Base-by-base conservation (phyloP, 2,329 filamentous ascomycete genomes). In the Beauveria bassiana region DNA sequence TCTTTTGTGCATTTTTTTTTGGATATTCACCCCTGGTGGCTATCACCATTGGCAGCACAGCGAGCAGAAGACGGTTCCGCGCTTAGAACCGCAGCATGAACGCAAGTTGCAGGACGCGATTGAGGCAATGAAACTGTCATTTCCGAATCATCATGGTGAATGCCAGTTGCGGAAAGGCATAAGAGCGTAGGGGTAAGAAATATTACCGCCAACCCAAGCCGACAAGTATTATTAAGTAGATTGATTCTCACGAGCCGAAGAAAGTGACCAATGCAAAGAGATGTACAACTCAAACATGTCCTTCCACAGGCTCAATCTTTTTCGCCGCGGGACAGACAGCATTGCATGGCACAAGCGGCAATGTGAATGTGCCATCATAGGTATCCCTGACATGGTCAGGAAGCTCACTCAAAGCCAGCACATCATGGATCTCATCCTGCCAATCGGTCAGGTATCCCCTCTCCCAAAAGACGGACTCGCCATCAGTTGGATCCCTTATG, bases 401-500 rank as follows among this genome's bases (percentile, higher is more conserved):
- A 52, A 61, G 24, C 54, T 62, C 58, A 8, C 7, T 18, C 1
- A 53, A 1, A 3, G 26, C 12, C 3, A 68, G 16, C 10, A 49
- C 59, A 10, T 63, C 26, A 18, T 56, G 38, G 12, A 67, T 58
- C 51, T 67, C 65, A 1, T 49, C 31, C 65, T 65, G 64, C 62
- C 62, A 67, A 40, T 62, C 56, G 6, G 58, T 51, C 59, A 66
- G 63, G 58, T 65, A 58, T 43, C 60, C 66, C 59, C 55, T 61
- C 59, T 65, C 62, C 40, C 51, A 31, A n/a, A 50, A 55, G 47
- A 64, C 54, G 24, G 61, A 40, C 26, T 46, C 9, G 31, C n/a
- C 45, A 43, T 65, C 43, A 1, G 20, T 5, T 14, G 51, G 49
- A 50, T 66, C 63, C 43, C 38, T 18, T 20, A 61, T 43, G 20